Base-by-base conservation (phyloP, 257 asterid species). In the Cinchona pubescens region DNA sequence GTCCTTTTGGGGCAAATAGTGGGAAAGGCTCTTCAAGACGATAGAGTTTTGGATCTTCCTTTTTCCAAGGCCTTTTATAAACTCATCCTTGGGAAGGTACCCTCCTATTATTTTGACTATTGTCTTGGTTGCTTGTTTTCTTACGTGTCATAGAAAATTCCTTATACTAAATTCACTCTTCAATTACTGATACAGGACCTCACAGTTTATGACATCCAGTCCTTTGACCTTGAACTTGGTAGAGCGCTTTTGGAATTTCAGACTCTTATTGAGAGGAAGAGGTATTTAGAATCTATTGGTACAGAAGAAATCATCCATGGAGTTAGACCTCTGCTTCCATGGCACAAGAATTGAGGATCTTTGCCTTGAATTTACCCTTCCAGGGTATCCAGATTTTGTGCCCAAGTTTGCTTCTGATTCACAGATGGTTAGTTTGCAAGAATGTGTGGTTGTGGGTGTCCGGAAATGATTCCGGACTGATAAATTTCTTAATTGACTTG, bases 1-100 rank as follows among this genome's bases (percentile, higher is more conserved):
- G 74, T 75, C 77, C 97, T 94, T 76, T 81, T 94, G 46, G 99
- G 99, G 43, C 88, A 92, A 76, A 75, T 90, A 65, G 92, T 92
- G 48, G 98, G 96, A 40, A 95, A 92, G 83, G 89, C 96, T 82
- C 93, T 95, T 73, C 94, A 92, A 82, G 97, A 95, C 81, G 91
- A 98, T 71, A 86, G 98, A 82, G 88, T 95, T 76, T 82, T 95
- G 79, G 98, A 95, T 83, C 86, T 95, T 84, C 97, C 96, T 19
- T 88, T 95, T 74, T 92, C 99, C 3, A 88, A 83, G 80, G 92
- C 96, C 78, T 92, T 95, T 85, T 91, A 90, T 78, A 95, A 92
- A 81, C 87, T 95, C 69, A 78, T 95, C 75, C 90, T 95, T 71
- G 94, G 92, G 74, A 87, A 88, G 99, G 99, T 92, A 81, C 23